Conservation (phyloP, 768 basidiomycete genomes). For the Lactarius indigo region DNA sequence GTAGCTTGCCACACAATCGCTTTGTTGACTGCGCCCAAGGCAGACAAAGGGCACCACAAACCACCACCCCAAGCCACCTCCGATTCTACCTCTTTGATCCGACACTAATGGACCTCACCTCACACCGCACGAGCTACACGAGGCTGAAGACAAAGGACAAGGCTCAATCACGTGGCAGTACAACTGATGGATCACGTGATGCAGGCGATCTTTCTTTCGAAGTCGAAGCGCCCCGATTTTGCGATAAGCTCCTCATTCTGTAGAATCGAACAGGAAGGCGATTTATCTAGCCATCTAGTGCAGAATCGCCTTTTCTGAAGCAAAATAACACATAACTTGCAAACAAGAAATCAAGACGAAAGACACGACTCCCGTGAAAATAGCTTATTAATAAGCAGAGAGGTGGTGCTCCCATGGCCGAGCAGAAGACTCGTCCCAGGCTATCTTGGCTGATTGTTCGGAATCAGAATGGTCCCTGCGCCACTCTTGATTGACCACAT, state of each 20-base stretch:
- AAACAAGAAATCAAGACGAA: background rate
- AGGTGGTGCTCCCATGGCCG: too few relatives aligned
- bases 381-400: too few relatives aligned
- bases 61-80: background rate
- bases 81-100: background rate
- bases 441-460: background rate
- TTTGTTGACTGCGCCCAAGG: background rate
- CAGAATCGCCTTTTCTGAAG: too few relatives aligned
- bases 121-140: background rate
- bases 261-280: too few relatives aligned
- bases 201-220: too few relatives aligned
- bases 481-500: background rate
- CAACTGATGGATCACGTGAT: background rate
- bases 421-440: background rate
- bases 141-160: background rate
- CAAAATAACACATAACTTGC: too few relatives aligned
- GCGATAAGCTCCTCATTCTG: too few relatives aligned
- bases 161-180: background rate
- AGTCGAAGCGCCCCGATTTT: too few relatives aligned
- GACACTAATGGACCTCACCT: background rate
- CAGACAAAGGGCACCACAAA: conserved; percentile 7
- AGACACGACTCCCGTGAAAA: background rate
- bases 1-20: background rate
- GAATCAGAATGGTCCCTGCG: background rate
- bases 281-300: too few relatives aligned